Base-by-base conservation (phyloP, 2,329 filamentous ascomycete species). In the Tolypocladium cylindrosporum region DNA sequence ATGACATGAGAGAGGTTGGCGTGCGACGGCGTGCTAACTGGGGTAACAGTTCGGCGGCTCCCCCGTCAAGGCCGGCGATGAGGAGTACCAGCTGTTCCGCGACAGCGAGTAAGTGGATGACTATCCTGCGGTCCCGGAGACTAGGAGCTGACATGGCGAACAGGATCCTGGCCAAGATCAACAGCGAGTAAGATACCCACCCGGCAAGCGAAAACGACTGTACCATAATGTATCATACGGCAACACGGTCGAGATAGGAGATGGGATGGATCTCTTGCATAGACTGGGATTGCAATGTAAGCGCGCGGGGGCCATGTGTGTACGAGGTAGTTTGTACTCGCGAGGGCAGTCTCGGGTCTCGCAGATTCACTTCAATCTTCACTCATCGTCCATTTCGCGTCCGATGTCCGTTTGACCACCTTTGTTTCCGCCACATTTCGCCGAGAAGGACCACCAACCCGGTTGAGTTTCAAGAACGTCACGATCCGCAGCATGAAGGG, bases 131-230 rank as follows among this genome's bases (percentile, higher is more conserved):
- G 1, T n/a, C 2, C 19, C 19, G 5, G 24, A 13, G 19, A 36
- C 48, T 11, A 1, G 9, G 19, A n/a, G 10, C 54, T 56, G 39
- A 55, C 40, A 13, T 5, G 9, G 34, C 31, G n/a, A 6, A 24
- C 19, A 97, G 93, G 75, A 90, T 99, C 67, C 86, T 99, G 61
- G 94, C 94, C 75, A 99, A 97, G 88, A 96, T 99, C 84, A 96
- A 91, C 84, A 96, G 91, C 79, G 93, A 97, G 83, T 96, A 81
- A 69, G 65, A 64, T 65, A 67, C 63, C 65, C 65, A 61, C 57
- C 60, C 63, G 41, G 19, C 37, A 58, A 39, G 55, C 9, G 58
- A 52, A 36, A 59, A 61, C 64, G 61, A 59, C 62, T 72, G 68
- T 71, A 73, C 64, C 66, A 72, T 71, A 71, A 56, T 71, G 68